Evolutionary conservation across 768 basidiomycete genomes (phyloP), one percentile per base, ranked within the genome.

Genomic region (Cystofilobasidium capitatum): DNA sequence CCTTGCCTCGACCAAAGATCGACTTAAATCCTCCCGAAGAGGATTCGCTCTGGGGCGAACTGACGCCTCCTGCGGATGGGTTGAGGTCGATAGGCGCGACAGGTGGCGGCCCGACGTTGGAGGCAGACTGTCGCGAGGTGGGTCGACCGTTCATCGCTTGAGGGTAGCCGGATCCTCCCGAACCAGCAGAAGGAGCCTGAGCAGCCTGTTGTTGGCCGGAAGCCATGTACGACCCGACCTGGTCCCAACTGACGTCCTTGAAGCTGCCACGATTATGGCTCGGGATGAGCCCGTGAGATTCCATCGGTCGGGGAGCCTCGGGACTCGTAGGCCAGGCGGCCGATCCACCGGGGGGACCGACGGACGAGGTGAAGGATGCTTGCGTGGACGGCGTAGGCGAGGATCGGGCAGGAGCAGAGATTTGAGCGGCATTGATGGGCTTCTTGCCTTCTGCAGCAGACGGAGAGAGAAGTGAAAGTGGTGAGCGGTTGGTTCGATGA

Each of bases 331-430:
- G 51, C 51, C 51, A 55, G 51, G 51, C 51, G 1, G 51, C 51
- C 29, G 51, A 29, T n/a, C n/a, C n/a, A n/a, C n/a, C n/a, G 13
- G 51, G 29, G 2, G 51, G 29, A 17, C 29, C 51, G 5, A 31
- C 3, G 29, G 29, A 33, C 29, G 51, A 55, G 3, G 51, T 33
- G 51, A 55, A 55, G 51, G 51, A 55, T 17, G 51, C 14, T 17
- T 55, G 51, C 29, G 29, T 31, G 16, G 51, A 55, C 51, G 51
- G 51, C 29, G 51, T 55, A 26, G 51, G 51, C 51, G 51, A n/a
- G n/a, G n/a, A n/a, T n/a, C n/a, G n/a, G n/a, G n/a, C n/a, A n/a
- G n/a, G n/a, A n/a, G n/a, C n/a, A n/a, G n/a, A n/a, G n/a, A n/a
- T n/a, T n/a, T n/a, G n/a, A n/a, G n/a, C n/a, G n/a, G n/a, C n/a